Conservation (phyloP, 2,329 filamentous ascomycete genomes). For the Hyphodiscus sp. region DNA sequence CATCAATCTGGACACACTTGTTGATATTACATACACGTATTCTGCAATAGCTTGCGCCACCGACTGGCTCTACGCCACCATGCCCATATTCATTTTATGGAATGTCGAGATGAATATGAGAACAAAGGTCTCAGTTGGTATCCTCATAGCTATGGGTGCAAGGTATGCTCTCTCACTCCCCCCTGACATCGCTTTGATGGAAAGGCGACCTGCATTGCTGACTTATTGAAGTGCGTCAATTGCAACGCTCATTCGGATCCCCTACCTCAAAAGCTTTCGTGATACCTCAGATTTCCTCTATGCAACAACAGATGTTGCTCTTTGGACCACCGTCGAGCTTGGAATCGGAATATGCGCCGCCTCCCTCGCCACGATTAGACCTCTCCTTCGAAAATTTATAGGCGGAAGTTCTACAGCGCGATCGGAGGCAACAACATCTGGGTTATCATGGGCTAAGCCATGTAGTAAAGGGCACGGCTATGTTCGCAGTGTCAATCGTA, state of each 20-base stretch:
- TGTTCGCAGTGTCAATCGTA: no score
- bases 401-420: no score
- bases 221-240: constrained; percentile 29
- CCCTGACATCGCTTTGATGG: not conserved
- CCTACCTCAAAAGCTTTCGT: constrained; percentile 32
- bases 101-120: constrained; percentile 32
- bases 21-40: no score
- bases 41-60: no score
- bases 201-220: not conserved
- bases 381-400: constrained; percentile 22
- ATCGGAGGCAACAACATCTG: no score
- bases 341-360: constrained; percentile 32
- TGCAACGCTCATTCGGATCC: constrained; percentile 34
- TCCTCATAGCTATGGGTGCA: constrained; percentile 26
- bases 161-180: constrained; percentile 23
- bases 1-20: no score
- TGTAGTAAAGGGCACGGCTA: no score
- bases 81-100: constrained; percentile 34
- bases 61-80: constrained; percentile 33
- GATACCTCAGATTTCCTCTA: no score
- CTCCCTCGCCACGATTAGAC: constrained; percentile 32
- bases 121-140: constrained; percentile 31
- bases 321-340: constrained; percentile 35
- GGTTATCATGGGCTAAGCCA: no score
- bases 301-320: constrained; percentile 29